A percentile compares a stretch with the other conserved stretches of the same genome.
Conservation (phyloP, 257 asterid genomes). For the Lycium barbarum region DNA sequence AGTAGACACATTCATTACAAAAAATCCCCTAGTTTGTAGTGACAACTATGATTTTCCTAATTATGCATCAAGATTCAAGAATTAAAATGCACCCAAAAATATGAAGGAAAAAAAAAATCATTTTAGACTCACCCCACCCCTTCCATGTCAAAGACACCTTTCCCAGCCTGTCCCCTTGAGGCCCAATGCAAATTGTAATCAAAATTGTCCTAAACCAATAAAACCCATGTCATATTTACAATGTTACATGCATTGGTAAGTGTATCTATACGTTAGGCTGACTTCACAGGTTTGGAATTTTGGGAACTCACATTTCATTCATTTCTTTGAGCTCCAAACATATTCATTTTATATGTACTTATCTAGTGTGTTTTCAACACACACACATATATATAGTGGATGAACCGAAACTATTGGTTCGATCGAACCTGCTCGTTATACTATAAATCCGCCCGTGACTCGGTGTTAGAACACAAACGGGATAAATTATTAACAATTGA, state of each 20-base stretch:
- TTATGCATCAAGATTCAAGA: conserved; percentile 11
- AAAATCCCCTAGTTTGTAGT: conserved; percentile 22
- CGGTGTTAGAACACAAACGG: too few species aligned
- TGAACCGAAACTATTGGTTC: neutral
- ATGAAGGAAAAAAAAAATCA: too few species aligned
- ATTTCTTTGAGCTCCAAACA: neutral
- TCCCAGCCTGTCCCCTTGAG: too few species aligned
- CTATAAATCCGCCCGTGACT: neutral
- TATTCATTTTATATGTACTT: neutral
- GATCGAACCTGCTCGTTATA: neutral
- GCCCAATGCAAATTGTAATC: too few species aligned
- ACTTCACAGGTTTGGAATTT: neutral
- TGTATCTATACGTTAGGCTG: neutral
- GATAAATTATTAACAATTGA: too few species aligned
- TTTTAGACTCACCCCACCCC: too few species aligned
- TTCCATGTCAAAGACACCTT: too few species aligned
- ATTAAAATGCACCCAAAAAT: conserved; percentile 50
- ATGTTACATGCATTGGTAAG: neutral
- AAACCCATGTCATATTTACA: too few species aligned
- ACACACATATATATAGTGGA: neutral
- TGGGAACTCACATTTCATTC: neutral
- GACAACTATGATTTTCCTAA: conserved; percentile 31
- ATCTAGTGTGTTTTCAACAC: neutral
- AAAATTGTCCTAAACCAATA: too few species aligned
- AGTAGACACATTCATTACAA: conserved; percentile 32